Evolutionary conservation across 1,139 yeast genomes (phyloP).

Genomic region (Arxiozyma heterogenica): DNA sequence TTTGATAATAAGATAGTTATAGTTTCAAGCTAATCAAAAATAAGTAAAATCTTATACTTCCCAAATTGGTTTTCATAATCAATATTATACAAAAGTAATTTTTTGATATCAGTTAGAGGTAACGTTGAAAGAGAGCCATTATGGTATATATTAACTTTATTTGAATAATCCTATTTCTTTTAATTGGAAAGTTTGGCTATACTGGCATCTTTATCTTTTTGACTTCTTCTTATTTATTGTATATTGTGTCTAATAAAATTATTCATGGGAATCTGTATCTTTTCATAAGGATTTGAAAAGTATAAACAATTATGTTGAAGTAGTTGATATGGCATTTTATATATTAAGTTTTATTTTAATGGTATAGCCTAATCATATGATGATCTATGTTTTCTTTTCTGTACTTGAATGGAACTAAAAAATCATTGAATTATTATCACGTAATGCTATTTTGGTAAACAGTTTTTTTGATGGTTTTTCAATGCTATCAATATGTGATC

Average conservation of each 20-base stretch:
- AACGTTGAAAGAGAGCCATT: neutral
- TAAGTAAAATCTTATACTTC: neutral
- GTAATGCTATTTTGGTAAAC: too few species aligned
- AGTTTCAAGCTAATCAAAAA: neutral
- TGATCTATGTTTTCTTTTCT: neutral
- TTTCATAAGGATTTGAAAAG: slow-evolving; percentile 13
- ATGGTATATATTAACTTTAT: neutral
- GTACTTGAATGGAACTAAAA: neutral
- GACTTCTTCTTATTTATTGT: slow-evolving; percentile 1
- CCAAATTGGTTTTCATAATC: neutral
- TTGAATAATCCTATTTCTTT: neutral
- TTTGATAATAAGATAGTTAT: neutral
- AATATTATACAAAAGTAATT: neutral
- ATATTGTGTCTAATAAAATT: slow-evolving; percentile 10
- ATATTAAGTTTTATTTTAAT: too few species aligned
- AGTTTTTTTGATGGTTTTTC: neutral
- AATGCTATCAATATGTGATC: neutral
- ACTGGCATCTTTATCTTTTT: neutral
- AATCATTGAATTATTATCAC: neutral
- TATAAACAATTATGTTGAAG: slow-evolving; percentile 9
- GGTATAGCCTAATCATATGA: too few species aligned
- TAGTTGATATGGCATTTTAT: neutral
- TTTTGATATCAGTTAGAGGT: neutral
- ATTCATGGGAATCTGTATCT: slow-evolving; percentile 10
- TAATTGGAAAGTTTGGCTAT: neutral